Evolutionary conservation across 2,329 filamentous ascomycete genomes (phyloP).

Genomic region (Elsinoe perseae): DNA sequence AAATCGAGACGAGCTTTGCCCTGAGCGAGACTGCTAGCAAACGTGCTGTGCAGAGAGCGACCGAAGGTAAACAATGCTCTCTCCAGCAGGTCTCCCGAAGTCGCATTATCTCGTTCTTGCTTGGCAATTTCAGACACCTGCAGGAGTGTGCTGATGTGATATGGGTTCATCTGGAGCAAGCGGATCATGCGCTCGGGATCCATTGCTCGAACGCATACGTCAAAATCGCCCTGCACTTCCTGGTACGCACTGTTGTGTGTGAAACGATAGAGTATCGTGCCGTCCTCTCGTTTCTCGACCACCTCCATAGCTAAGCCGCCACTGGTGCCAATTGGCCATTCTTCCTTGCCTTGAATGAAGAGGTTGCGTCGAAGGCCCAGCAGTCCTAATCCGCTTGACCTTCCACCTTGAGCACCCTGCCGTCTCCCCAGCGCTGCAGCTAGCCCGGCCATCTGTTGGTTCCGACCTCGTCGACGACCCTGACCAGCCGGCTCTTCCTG

Average conservation of each 20-base stretch:
- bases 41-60: conserved; percentile 76
- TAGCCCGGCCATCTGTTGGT: conserved; percentile 49
- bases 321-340: conserved; percentile 72
- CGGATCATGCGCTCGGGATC: conserved; percentile 76
- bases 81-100: conserved; percentile 81
- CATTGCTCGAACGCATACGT: conserved; percentile 69
- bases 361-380: conserved; percentile 68
- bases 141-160: conserved; percentile 87
- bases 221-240: conserved; percentile 66
- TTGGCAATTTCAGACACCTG: conserved; percentile 89
- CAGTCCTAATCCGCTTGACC: conserved; percentile 59
- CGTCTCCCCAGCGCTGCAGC: conserved; percentile 43
- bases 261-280: conserved; percentile 66
- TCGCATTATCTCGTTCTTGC: conserved; percentile 78
- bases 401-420: conserved; percentile 49
- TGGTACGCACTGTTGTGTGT: conserved; percentile 68
- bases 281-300: conserved; percentile 47
- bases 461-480: conserved; percentile 50
- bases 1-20: conserved; percentile 80
- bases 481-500: conserved; percentile 41
- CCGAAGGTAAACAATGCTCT: conserved; percentile 89
- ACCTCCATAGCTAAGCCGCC: conserved; percentile 79
- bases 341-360: conserved; percentile 78
- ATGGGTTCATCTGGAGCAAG: conserved; percentile 67
- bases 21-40: conserved; percentile 64